Conservation (phyloP, 495 filamentous ascomycete species). For the Trichoderma asperelloides region DNA sequence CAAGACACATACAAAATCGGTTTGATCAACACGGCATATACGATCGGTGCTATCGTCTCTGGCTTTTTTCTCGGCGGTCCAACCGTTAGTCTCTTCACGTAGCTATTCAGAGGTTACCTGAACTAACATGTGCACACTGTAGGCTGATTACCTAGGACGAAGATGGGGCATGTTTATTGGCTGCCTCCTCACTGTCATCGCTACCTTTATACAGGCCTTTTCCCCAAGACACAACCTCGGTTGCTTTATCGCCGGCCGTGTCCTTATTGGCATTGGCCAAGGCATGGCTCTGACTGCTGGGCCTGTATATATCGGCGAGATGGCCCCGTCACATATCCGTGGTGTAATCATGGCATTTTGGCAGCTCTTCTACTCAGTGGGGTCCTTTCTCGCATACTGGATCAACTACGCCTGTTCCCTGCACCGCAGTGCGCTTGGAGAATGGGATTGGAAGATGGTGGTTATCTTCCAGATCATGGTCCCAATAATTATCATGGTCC, state of each 20-base stretch:
- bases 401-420: constrained; percentile 49
- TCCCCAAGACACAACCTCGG: constrained; percentile 45
- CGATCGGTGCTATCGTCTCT: constrained; percentile 53
- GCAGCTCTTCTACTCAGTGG: constrained; percentile 59
- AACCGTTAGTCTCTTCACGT: constrained; percentile 18
- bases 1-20: constrained; percentile 39
- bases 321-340: constrained; percentile 49
- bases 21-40: constrained; percentile 53
- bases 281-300: constrained; percentile 52
- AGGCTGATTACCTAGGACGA: constrained; percentile 49
- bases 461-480: constrained; percentile 55
- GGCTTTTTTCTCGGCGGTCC: constrained; percentile 54
- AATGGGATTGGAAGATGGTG: constrained; percentile 57
- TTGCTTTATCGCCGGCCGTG: constrained; percentile 52
- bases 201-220: constrained; percentile 56
- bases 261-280: constrained; percentile 56
- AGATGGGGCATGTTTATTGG: constrained; percentile 49
- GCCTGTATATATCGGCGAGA: constrained; percentile 54
- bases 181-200: constrained; percentile 47
- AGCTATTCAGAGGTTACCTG: not conserved
- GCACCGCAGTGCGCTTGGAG: constrained; percentile 38
- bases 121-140: constrained; percentile 9
- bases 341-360: constrained; percentile 60
- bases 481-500: constrained; percentile 41
- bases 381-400: constrained; percentile 56